Conservation (phyloP, 2,329 filamentous ascomycete species). For the Hysterium pulicare region DNA sequence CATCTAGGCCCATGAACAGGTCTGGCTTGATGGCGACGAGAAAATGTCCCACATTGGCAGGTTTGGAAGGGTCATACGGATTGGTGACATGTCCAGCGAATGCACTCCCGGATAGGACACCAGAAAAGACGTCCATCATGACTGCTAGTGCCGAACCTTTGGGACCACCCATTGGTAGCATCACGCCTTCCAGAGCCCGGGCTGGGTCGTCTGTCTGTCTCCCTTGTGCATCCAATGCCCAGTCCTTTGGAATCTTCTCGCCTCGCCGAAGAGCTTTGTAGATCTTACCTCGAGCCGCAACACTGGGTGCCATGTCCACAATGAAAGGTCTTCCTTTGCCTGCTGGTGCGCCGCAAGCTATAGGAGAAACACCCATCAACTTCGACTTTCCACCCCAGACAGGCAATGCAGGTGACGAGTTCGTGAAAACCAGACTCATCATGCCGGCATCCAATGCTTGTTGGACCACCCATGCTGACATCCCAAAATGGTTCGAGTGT, state of each 20-base stretch:
- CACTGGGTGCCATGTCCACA: conserved; percentile 69
- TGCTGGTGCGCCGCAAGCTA: conserved; percentile 72
- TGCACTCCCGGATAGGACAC: conserved; percentile 70
- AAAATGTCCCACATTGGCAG: conserved; percentile 72
- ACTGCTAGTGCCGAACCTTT: conserved; percentile 75
- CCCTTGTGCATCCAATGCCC: conserved; percentile 72
- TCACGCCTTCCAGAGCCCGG: conserved; percentile 67
- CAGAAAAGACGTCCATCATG: conserved; percentile 90
- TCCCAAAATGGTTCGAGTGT: conserved; percentile 79
- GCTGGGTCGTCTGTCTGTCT: conserved; percentile 67
- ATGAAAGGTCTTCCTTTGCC: conserved; percentile 62
- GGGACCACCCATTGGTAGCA: conserved; percentile 82
- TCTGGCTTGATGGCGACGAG: conserved; percentile 71
- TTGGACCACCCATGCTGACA: conserved; percentile 77
- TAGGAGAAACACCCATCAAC: conserved; percentile 70
- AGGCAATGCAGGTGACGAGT: conserved; percentile 65
- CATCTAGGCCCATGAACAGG: conserved; percentile 66
- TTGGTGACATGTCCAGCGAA: conserved; percentile 75
- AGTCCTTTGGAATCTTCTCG: conserved; percentile 67
- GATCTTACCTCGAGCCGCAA: conserved; percentile 69
- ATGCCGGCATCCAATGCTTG: conserved; percentile 67
- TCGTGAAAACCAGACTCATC: conserved; percentile 62
- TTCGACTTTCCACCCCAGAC: conserved; percentile 66
- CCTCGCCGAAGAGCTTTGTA: conserved; percentile 66
- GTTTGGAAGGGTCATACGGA: conserved; percentile 68